A percentile compares a stretch with the other conserved stretches of the same genome.
These are phyloP conservation scores for Microsporum audouinii DNA, from an alignment of 2,329 filamentous ascomycete genomes.

Conservation along the genomic window DNA sequence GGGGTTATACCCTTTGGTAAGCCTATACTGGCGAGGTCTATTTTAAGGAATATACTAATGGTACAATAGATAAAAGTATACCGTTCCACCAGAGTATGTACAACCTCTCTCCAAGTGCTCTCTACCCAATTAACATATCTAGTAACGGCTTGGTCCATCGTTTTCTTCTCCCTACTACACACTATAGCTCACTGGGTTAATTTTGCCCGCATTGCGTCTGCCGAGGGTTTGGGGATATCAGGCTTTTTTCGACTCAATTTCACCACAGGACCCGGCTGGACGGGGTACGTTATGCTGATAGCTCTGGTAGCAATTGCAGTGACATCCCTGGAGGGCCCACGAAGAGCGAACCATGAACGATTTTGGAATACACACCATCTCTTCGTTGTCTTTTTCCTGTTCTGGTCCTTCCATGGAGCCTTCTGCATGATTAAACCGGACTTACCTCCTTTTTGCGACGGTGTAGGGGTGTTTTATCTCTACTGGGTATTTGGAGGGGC, in stretches of 20 bases:
- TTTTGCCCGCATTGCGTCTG: conserved; percentile 62
- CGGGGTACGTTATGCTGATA: conserved; percentile 72
- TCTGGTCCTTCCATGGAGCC: conserved; percentile 80
- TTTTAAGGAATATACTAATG: background rate
- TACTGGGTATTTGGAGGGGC: conserved; percentile 82
- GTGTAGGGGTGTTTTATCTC: conserved; percentile 74
- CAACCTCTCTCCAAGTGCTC: background rate
- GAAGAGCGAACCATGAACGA: conserved; percentile 71
- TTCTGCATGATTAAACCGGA: conserved; percentile 88
- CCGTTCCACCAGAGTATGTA: conserved; percentile 61
- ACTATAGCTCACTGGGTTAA: conserved; percentile 83
- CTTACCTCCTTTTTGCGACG: conserved; percentile 57
- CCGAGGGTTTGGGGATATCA: conserved; percentile 65
- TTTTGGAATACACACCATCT: conserved; percentile 89
- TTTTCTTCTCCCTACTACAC: conserved; percentile 80
- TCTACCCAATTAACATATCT: conserved; percentile 9
- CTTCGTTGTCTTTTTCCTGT: conserved; percentile 78
- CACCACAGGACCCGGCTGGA: conserved; percentile 70
- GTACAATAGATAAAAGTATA: conserved; percentile 60
- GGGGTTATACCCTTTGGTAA: conserved; percentile 64
- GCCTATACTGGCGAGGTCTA: background rate
- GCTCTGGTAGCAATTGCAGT: conserved; percentile 66
- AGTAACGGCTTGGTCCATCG: conserved; percentile 70
- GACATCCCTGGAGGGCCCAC: conserved; percentile 65
- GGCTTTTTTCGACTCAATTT: conserved; percentile 70